Percentiles rank a stretch among this genome's conserved stretches.
Evolutionary conservation across 1,139 yeast genomes (phyloP).

Genomic region (Nakaseomyces bracarensis): DNA sequence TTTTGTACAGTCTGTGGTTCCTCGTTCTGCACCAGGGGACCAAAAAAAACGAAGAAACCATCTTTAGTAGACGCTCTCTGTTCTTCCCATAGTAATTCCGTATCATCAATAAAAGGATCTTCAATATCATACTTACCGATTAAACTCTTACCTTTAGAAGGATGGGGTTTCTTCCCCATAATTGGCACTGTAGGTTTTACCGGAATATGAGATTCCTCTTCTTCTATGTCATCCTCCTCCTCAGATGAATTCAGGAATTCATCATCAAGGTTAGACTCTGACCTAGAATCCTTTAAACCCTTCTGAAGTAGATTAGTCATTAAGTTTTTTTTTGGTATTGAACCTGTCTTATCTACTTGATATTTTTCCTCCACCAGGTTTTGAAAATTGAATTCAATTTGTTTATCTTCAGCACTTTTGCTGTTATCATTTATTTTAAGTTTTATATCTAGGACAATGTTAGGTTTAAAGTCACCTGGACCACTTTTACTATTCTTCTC

Average conservation of each 20-base stretch:
- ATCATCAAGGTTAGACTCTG: constrained; percentile 47
- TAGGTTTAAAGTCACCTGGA: constrained; percentile 36
- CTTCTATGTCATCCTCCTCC: constrained; percentile 28
- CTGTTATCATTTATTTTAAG: constrained; percentile 35
- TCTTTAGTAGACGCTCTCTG: constrained; percentile 88
- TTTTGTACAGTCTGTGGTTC: constrained; percentile 38
- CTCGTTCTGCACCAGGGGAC: constrained; percentile 71
- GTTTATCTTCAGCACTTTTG: constrained; percentile 57
- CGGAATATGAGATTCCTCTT: constrained; percentile 25
- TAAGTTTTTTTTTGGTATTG: constrained; percentile 58
- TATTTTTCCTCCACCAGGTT: constrained; percentile 70
- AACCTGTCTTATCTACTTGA: constrained; percentile 41
- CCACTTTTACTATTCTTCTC: constrained; percentile 30
- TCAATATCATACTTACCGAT: constrained; percentile 86
- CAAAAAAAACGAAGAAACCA: constrained; percentile 94
- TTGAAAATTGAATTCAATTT: constrained; percentile 69
- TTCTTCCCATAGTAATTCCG: constrained; percentile 87
- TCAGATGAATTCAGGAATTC: constrained; percentile 14
- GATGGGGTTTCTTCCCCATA: constrained; percentile 31
- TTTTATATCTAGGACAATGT: constrained; percentile 50
- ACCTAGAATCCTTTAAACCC: constrained; percentile 56
- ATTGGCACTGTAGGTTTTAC: constrained; percentile 24
- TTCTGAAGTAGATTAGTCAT: constrained; percentile 44
- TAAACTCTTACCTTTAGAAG: constrained; percentile 49
- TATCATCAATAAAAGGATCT: constrained; percentile 96